Percentiles rank a stretch among this genome's conserved stretches.
These are phyloP conservation scores for Jamesozyma lodderae DNA, from an alignment of 805 yeast genomes.

Conservation along the genomic window DNA sequence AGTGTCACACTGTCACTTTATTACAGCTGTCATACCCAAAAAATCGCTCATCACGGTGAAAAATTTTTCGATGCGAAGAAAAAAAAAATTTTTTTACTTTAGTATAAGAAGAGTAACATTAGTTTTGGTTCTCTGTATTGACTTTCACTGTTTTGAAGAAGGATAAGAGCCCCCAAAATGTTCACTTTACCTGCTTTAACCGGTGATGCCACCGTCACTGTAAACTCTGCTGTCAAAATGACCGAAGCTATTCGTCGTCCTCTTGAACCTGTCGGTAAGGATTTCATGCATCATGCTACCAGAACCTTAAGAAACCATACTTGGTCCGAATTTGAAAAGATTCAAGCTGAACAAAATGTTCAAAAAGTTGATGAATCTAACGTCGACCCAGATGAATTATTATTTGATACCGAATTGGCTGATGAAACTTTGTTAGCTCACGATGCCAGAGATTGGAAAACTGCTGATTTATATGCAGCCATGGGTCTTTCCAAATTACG, in stretches of 20 bases:
- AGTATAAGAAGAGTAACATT: too few relatives aligned
- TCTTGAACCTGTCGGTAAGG: slow-evolving; percentile 94
- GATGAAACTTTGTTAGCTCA: slow-evolving; percentile 71
- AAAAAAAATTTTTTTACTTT: too few relatives aligned
- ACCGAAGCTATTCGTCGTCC: slow-evolving; percentile 65
- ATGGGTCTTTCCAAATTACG: slow-evolving; percentile 88
- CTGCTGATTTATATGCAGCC: slow-evolving; percentile 92
- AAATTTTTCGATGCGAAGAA: too few relatives aligned
- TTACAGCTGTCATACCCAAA: too few relatives aligned
- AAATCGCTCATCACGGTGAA: too few relatives aligned
- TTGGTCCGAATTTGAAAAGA: slow-evolving; percentile 93
- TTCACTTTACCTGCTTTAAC: slow-evolving; percentile 44
- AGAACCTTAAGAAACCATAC: slow-evolving; percentile 95
- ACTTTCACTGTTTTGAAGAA: too few relatives aligned
- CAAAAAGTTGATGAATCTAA: slow-evolving; percentile 52
- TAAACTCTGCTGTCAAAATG: slow-evolving; percentile 42
- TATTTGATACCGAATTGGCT: slow-evolving; percentile 49
- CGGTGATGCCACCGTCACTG: slow-evolving; percentile 43
- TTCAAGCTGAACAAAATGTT: slow-evolving; percentile 86
- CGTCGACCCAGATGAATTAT: slow-evolving; percentile 47
- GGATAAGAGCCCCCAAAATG: slow-evolving; percentile 10
- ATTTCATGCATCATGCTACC: slow-evolving; percentile 91
- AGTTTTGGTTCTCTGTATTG: too few relatives aligned
- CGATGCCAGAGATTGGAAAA: slow-evolving; percentile 98
- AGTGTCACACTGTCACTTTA: too few relatives aligned